Percentiles rank a stretch among this genome's conserved stretches.
These are phyloP conservation scores for Russula vinacea DNA, from an alignment of 768 basidiomycete genomes.

Conservation along the genomic window DNA sequence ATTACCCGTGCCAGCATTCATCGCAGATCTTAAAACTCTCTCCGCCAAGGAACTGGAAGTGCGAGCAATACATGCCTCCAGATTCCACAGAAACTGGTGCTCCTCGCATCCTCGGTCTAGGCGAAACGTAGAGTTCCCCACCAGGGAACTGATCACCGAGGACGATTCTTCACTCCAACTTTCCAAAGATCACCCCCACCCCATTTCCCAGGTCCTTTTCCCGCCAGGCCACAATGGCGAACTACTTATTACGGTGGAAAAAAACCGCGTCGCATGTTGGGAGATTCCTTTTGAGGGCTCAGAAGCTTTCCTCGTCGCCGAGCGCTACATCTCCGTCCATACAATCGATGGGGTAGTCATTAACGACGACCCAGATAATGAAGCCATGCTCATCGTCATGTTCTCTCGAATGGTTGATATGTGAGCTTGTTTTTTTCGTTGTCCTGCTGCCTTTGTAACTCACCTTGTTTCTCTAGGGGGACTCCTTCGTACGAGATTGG, in stretches of 20 bases:
- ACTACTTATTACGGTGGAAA: constrained; percentile 35
- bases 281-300: constrained; percentile 39
- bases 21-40: constrained; percentile 33
- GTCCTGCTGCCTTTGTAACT: not conserved
- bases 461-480: not conserved
- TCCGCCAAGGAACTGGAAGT: constrained; percentile 38
- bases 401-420: constrained; percentile 8
- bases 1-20: constrained; percentile 37
- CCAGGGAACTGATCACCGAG: constrained; percentile 21
- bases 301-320: constrained; percentile 37
- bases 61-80: constrained; percentile 38
- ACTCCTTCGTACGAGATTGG: constrained; percentile 14
- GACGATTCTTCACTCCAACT: constrained; percentile 20
- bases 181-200: constrained; percentile 21
- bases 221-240: constrained; percentile 36
- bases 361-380: constrained; percentile 35
- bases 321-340: constrained; percentile 28
- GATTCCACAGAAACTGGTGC: constrained; percentile 39
- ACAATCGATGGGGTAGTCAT: constrained; percentile 34
- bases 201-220: constrained; percentile 35
- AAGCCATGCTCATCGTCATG: constrained; percentile 32
- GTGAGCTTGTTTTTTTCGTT: constrained; percentile 2
- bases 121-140: constrained; percentile 33
- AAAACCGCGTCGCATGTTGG: constrained; percentile 37
- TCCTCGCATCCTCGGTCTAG: constrained; percentile 32